phyloP scores from a whole-genome alignment of 2,329 filamentous ascomycete species.

The Aspergillus puulaauensis region DNA sequence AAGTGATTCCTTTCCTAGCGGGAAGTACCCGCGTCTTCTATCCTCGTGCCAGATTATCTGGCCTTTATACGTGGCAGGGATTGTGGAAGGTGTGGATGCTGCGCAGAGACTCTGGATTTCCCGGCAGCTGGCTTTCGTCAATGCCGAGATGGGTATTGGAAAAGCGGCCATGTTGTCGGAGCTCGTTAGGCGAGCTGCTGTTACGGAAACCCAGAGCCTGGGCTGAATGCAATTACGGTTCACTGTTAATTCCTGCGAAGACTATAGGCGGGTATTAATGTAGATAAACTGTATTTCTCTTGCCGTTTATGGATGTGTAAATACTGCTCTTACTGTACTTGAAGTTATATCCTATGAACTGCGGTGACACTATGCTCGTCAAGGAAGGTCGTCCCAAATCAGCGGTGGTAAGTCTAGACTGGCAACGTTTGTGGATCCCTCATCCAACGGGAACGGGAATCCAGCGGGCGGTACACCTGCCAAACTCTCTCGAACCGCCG shows the following conservation, averaged over 20 bases:
- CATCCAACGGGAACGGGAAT: slow-evolving; percentile 36
- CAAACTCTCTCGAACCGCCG: slow-evolving; percentile 25
- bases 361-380: background rate
- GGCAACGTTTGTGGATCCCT: slow-evolving; percentile 21
- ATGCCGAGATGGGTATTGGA: slow-evolving; percentile 5
- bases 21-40: slow-evolving; percentile 2
- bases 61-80: slow-evolving; percentile 6
- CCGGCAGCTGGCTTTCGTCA: background rate
- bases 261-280: background rate
- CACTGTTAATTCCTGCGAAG: background rate
- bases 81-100: slow-evolving; percentile 1
- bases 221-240: background rate
- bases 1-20: slow-evolving; percentile 1
- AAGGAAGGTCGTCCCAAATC: slow-evolving; percentile 40
- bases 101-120: slow-evolving; percentile 7
- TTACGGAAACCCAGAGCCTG: background rate
- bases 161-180: slow-evolving; percentile 3
- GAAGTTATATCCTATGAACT: background rate
- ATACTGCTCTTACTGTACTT: background rate
- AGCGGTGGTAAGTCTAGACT: slow-evolving; percentile 34
- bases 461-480: slow-evolving; percentile 14
- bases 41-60: background rate
- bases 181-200: background rate
- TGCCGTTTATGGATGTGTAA: background rate
- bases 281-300: background rate